Conservation (phyloP, 148 eudicot species). For the Rhododendron vialii region DNA sequence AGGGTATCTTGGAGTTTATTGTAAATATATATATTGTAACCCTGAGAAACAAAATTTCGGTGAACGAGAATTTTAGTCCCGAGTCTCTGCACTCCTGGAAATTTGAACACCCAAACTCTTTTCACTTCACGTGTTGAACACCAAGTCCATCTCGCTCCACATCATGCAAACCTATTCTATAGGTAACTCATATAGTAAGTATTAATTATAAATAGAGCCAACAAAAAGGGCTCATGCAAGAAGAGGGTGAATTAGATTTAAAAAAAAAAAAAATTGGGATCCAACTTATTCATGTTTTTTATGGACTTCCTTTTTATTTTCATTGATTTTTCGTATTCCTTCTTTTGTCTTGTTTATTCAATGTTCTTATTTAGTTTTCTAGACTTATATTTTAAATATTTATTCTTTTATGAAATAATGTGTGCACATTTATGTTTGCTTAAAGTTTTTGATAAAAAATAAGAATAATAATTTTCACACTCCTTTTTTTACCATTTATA, state of each 20-base stretch:
- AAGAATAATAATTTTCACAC: too few species aligned
- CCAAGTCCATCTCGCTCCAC: not conserved
- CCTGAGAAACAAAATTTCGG: not conserved
- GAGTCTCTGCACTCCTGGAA: not conserved
- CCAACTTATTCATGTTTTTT: not conserved
- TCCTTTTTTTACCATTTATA: too few species aligned
- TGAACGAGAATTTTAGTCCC: not conserved
- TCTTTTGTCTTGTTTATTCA: not conserved
- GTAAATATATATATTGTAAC: too few species aligned
- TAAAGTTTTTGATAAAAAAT: too few species aligned
- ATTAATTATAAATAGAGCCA: not conserved
- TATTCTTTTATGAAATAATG: too few species aligned
- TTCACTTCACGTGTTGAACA: not conserved
- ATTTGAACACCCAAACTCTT: not conserved
- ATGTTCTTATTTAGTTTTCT: not conserved
- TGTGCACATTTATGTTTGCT: too few species aligned
- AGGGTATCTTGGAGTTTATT: too few species aligned
- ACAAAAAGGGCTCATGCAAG: not conserved
- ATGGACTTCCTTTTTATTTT: not conserved
- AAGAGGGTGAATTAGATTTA: not conserved
- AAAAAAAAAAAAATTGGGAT: not conserved
- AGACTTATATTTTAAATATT: not conserved
- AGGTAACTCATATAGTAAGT: not conserved
- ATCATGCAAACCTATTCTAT: not conserved
- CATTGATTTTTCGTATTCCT: not conserved